Percentiles rank a stretch among this genome's conserved stretches.
These are phyloP conservation scores for Liriodendron chinense DNA, from an alignment of 164 flowering plant species.

Conservation along the genomic window DNA sequence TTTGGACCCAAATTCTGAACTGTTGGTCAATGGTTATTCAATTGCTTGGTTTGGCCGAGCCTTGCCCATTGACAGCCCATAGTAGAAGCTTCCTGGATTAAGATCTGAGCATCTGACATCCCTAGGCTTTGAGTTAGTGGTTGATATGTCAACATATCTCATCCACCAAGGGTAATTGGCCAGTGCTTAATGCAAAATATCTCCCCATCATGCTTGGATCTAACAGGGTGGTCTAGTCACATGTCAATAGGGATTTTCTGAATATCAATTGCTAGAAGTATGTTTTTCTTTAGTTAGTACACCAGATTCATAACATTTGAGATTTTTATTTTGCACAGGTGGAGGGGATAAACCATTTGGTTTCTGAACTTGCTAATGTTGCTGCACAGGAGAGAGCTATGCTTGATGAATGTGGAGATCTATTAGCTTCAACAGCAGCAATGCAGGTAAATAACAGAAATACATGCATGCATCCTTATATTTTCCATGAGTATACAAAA, in stretches of 20 bases:
- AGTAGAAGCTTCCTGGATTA: too few species aligned
- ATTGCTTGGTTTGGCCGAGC: too few species aligned
- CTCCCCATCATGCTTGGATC: not conserved
- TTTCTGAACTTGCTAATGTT: slow-evolving; percentile 69
- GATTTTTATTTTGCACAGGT: slow-evolving; percentile 35
- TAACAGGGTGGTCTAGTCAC: not conserved
- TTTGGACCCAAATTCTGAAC: too few species aligned
- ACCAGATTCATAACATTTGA: not conserved
- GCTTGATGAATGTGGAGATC: slow-evolving; percentile 65
- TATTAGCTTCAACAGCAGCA: slow-evolving; percentile 56
- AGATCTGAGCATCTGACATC: too few species aligned
- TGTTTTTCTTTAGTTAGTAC: not conserved
- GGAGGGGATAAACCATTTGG: slow-evolving; percentile 50
- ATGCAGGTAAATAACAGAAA: slow-evolving; percentile 55
- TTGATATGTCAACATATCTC: too few species aligned
- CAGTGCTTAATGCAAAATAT: too few species aligned
- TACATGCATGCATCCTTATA: not conserved
- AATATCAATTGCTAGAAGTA: not conserved
- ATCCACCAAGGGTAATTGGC: too few species aligned
- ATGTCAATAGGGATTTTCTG: not conserved
- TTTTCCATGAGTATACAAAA: not conserved
- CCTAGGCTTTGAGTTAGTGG: too few species aligned
- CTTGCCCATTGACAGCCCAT: too few species aligned
- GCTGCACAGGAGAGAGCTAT: slow-evolving; percentile 57
- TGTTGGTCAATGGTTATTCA: too few species aligned